Evolutionary conservation across 2,329 filamentous ascomycete genomes (phyloP).

Genomic region (Colletotrichum australisinense): DNA sequence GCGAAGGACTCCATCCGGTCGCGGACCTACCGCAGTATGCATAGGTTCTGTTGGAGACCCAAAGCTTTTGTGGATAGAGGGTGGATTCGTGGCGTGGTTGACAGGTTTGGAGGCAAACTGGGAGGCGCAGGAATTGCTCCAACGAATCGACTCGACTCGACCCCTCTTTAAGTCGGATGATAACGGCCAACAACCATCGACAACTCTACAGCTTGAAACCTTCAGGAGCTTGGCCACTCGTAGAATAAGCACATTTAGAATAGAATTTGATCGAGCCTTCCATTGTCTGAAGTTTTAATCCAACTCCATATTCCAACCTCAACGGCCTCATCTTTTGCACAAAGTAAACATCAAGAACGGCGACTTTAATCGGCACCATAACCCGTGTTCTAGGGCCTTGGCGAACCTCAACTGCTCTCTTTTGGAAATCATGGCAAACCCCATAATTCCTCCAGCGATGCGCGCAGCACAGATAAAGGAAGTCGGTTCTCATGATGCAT

Average conservation of each 20-base stretch:
- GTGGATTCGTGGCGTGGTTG: neutral
- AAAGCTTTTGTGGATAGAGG: too few species aligned
- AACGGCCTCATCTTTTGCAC: neutral
- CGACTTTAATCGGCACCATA: neutral
- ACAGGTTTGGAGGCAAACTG: neutral
- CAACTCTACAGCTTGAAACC: neutral
- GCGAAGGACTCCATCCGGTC: neutral
- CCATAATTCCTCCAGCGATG: constrained; percentile 21
- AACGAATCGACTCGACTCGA: neutral
- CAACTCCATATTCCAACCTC: neutral
- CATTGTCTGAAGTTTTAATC: neutral
- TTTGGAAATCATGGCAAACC: neutral
- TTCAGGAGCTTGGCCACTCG: neutral
- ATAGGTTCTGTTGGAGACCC: neutral
- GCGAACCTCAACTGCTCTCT: neutral
- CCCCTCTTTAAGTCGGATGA: neutral
- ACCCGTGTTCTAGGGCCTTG: neutral
- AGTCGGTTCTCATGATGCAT: neutral
- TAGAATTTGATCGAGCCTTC: neutral
- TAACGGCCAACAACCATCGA: neutral
- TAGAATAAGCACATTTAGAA: neutral
- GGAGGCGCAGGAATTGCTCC: neutral
- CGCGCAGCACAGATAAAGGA: constrained; percentile 38
- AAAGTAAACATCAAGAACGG: neutral
- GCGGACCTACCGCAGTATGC: too few species aligned